These are phyloP conservation scores for Diaporthe ampelina DNA, from an alignment of 2,329 filamentous ascomycete genomes.

Conservation along the genomic window DNA sequence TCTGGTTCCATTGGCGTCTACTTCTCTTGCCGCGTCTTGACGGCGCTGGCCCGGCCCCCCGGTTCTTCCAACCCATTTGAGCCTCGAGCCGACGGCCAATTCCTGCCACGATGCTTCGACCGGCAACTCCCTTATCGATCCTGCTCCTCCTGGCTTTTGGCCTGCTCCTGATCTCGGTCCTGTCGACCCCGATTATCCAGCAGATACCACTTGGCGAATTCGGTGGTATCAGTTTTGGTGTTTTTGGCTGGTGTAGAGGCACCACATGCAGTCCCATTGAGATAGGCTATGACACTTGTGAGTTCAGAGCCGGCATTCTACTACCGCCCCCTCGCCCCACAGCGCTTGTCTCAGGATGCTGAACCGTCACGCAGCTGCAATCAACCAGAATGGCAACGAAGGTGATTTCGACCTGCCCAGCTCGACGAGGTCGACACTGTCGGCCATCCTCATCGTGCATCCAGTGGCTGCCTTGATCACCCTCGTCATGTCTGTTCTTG, in stretches of 20 bases:
- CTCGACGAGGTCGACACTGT: slow-evolving; percentile 74
- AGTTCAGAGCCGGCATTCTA: slow-evolving; percentile 51
- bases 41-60: slow-evolving; percentile 54
- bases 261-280: slow-evolving; percentile 78
- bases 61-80: slow-evolving; percentile 37
- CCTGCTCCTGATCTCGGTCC: slow-evolving; percentile 84
- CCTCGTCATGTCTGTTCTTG: slow-evolving; percentile 85
- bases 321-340: neutral
- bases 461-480: slow-evolving; percentile 90
- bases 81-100: slow-evolving; percentile 44
- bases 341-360: slow-evolving; percentile 1
- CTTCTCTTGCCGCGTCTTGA: slow-evolving; percentile 58
- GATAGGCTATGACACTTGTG: slow-evolving; percentile 90
- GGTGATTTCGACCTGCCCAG: slow-evolving; percentile 69
- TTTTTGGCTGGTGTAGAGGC: slow-evolving; percentile 88
- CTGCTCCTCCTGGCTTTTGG: slow-evolving; percentile 89
- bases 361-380: slow-evolving; percentile 27
- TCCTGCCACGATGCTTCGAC: slow-evolving; percentile 80
- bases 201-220: slow-evolving; percentile 86
- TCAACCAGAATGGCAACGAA: slow-evolving; percentile 41
- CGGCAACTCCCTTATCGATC: slow-evolving; percentile 90
- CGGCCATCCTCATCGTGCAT: slow-evolving; percentile 91
- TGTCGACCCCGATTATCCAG: slow-evolving; percentile 93
- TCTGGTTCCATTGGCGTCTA: slow-evolving; percentile 38
- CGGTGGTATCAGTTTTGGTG: slow-evolving; percentile 84